Base-by-base conservation (phyloP, 768 basidiomycete genomes). In the Myochromella boudieri region DNA sequence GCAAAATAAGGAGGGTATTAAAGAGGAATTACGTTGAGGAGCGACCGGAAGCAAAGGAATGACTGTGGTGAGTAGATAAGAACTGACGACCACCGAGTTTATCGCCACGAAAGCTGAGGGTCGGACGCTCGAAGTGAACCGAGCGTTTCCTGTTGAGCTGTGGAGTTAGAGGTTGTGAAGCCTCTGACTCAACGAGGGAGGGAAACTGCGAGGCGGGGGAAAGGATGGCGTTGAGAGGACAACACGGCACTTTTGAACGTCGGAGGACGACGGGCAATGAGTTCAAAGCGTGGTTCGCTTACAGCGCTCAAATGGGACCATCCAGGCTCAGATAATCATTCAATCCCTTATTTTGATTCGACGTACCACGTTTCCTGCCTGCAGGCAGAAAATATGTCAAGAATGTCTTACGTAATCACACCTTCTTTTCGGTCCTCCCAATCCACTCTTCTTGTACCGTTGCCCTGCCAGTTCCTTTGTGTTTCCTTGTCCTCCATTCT, bases 301-400 rank as follows among this genome's bases (percentile, higher is more conserved):
- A 74, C 68, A 69, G 71, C 68, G 66, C 63, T 61, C 63, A 61
- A 63, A 61, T 42, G 55, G 56, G 49, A 51, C 53, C 50, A 60
- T 62, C 64, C 68, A 70, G 74, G 71, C 66, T 67, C 69, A 69
- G 66, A 65, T 55, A 62, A 72, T 34, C 14, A n/a, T 34, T 34
- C 33, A 34, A 71, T 74, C 69, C 66, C 66, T 70, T 70, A 61
- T 74, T 84, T 79, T 76, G 77, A 81, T 80, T 70, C 66, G 65
- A 70, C 67, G 67, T 77, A 69, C 68, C 77, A 86, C 84, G 84
- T 84, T 84, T 74, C 71, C 68, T 82, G 84, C 84, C 84, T 85
- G 81, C 82, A 85, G 83, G 84, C 82, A 78, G 61, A 58, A 53
- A 59, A 63, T 66, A 54, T 67, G 62, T 71, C 72, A 70, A 62